These are phyloP conservation scores for Penicillium lividum DNA, from an alignment of 495 filamentous ascomycete species.

Conservation along the genomic window DNA sequence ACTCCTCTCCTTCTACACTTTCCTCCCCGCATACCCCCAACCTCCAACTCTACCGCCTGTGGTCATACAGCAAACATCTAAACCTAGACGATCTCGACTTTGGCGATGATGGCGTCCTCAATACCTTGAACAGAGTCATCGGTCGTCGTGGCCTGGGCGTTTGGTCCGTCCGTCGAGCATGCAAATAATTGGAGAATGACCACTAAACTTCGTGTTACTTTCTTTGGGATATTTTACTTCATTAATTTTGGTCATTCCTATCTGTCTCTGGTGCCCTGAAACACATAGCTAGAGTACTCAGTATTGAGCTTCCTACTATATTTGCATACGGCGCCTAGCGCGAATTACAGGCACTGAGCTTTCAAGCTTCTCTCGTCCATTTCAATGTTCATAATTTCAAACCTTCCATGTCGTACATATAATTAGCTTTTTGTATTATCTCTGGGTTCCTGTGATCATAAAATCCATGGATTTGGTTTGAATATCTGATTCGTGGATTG, in stretches of 20 bases:
- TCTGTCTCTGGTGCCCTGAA: neutral
- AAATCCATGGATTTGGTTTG: too few relatives aligned
- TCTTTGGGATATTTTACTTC: neutral
- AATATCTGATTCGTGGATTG: too few relatives aligned
- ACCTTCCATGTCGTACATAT: too few relatives aligned
- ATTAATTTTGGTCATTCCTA: neutral
- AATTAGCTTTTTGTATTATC: too few relatives aligned
- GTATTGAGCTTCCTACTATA: neutral
- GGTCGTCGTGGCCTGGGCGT: conserved; percentile 77
- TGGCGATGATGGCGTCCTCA: conserved; percentile 74
- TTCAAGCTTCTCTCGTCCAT: too few relatives aligned
- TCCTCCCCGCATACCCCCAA: conserved; percentile 13
- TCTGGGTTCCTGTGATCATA: too few relatives aligned
- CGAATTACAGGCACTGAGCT: too few relatives aligned
- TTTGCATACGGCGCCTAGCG: neutral
- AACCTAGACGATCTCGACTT: conserved; percentile 95
- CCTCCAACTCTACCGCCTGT: conserved; percentile 60
- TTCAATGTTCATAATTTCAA: too few relatives aligned
- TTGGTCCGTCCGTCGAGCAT: conserved; percentile 61
- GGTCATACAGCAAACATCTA: conserved; percentile 72
- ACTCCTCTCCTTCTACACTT: conserved; percentile 31
- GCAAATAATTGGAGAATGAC: conserved; percentile 12
- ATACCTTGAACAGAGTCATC: conserved; percentile 72
- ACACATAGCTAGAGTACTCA: too few relatives aligned
- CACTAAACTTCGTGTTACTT: neutral